These are phyloP conservation scores for Ophidiomyces ophidiicola DNA, from an alignment of 2,329 filamentous ascomycete genomes.

Conservation along the genomic window DNA sequence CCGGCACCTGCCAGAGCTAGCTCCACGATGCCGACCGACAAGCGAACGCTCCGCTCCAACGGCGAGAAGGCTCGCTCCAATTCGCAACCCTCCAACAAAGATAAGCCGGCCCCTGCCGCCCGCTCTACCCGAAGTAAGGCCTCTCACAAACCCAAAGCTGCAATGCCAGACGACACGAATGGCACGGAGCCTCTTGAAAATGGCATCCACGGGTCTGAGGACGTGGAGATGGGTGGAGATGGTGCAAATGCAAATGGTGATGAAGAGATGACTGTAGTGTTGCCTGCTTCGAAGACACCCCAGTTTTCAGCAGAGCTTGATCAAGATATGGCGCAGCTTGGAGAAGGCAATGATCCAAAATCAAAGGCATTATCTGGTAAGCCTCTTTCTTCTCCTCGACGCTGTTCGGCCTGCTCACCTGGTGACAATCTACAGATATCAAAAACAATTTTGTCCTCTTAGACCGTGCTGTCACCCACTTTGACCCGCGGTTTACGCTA, in stretches of 20 bases:
- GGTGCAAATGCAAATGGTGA: constrained; percentile 53
- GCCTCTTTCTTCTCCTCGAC: constrained; percentile 14
- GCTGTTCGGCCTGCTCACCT: neutral
- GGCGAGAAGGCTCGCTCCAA: constrained; percentile 35
- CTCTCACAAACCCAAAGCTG: constrained; percentile 16
- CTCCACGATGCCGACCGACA: constrained; percentile 36
- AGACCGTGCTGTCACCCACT: constrained; percentile 81
- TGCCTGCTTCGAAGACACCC: constrained; percentile 57
- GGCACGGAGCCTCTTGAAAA: constrained; percentile 59
- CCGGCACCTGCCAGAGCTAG: constrained; percentile 14
- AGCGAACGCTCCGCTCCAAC: constrained; percentile 37
- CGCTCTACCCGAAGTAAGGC: constrained; percentile 21
- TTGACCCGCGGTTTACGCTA: constrained; percentile 90
- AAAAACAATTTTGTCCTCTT: constrained; percentile 85
- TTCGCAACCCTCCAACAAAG: constrained; percentile 35
- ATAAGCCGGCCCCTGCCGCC: constrained; percentile 32
- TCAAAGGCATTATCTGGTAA: constrained; percentile 41
- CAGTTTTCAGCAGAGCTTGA: constrained; percentile 46
- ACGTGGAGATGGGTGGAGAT: constrained; percentile 60
- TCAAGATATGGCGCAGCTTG: constrained; percentile 40
- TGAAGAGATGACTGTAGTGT: constrained; percentile 69
- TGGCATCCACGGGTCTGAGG: constrained; percentile 52
- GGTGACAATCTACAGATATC: constrained; percentile 53
- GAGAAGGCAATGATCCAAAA: constrained; percentile 34
- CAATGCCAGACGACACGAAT: constrained; percentile 61